Evolutionary conservation across 75 land plant genomes (phyloP).

Genomic region (Picea glauca): DNA sequence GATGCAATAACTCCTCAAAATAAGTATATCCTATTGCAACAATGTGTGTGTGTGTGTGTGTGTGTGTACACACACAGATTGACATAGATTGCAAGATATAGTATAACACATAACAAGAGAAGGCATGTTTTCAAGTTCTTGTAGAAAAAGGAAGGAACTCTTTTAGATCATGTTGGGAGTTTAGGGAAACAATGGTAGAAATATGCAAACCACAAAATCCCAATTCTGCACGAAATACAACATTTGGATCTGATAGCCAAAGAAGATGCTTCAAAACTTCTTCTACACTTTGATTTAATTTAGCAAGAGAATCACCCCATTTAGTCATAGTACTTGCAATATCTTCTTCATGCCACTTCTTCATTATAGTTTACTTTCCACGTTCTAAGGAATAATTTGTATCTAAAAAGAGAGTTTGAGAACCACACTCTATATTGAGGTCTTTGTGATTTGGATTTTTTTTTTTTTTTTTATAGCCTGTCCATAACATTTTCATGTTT

Average conservation of each 20-base stretch:
- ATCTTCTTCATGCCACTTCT: constrained; percentile 70
- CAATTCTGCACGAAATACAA: constrained; percentile 84
- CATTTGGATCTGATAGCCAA: constrained; percentile 87
- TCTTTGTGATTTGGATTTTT: constrained; percentile 7
- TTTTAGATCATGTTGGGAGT: constrained; percentile 92
- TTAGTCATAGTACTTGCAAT: constrained; percentile 27
- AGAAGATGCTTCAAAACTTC: constrained; percentile 87
- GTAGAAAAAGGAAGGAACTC: constrained; percentile 90
- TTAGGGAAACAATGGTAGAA: constrained; percentile 94
- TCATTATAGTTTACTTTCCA: neutral
- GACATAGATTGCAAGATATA: constrained; percentile 68
- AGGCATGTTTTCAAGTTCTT: constrained; percentile 74
- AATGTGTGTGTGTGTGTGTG: constrained; percentile 72
- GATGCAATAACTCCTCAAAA: constrained; percentile 70
- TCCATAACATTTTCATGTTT: no score
- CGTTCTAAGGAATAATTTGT: neutral
- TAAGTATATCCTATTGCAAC: constrained; percentile 67
- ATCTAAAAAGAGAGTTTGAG: neutral
- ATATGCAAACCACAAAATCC: constrained; percentile 94
- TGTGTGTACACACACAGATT: constrained; percentile 62
- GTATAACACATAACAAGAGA: constrained; percentile 69
- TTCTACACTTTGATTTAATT: constrained; percentile 61
- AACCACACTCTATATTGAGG: neutral
- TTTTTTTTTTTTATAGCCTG: no score
- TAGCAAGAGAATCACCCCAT: constrained; percentile 29